A percentile compares a stretch with the other conserved stretches of the same genome.
Conservation (phyloP, 495 filamentous ascomycete species). For the Aspergillus ellipticus region DNA sequence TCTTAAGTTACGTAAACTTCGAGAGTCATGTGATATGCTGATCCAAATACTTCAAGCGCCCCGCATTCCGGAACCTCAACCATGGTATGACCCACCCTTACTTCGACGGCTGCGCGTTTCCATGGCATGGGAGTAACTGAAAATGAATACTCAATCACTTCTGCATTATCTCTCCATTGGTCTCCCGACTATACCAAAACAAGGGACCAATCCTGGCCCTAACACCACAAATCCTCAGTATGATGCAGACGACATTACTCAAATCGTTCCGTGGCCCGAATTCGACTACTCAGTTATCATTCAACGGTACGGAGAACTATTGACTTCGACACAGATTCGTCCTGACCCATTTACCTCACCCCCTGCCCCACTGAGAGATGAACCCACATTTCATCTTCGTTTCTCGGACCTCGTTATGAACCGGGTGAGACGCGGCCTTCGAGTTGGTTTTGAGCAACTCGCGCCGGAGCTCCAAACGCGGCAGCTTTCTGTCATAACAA, state of each 20-base stretch:
- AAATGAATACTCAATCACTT: too few relatives aligned
- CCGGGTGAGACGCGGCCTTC: constrained; percentile 11
- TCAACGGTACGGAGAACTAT: background rate
- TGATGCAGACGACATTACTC: too few relatives aligned
- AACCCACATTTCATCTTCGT: background rate
- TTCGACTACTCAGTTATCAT: background rate
- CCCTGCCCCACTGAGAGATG: background rate
- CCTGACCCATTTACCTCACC: background rate
- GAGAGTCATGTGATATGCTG: constrained; percentile 2
- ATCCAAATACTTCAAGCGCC: background rate
- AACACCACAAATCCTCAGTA: too few relatives aligned
- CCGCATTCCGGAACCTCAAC: constrained; percentile 3
- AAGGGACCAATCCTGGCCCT: too few relatives aligned
- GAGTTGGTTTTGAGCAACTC: constrained; percentile 8
- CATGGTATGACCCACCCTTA: too few relatives aligned
- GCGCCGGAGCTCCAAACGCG: background rate
- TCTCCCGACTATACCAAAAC: too few relatives aligned
- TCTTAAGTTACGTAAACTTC: constrained; percentile 1
- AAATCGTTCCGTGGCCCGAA: too few relatives aligned
- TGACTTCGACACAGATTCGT: background rate
- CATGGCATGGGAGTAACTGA: too few relatives aligned
- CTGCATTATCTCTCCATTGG: too few relatives aligned
- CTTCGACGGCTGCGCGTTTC: too few relatives aligned
- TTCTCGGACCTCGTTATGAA: constrained; percentile 1
- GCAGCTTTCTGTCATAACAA: background rate